Evolutionary conservation across 805 yeast genomes (phyloP).

Genomic region (Teunomyces lycoperdinae): DNA sequence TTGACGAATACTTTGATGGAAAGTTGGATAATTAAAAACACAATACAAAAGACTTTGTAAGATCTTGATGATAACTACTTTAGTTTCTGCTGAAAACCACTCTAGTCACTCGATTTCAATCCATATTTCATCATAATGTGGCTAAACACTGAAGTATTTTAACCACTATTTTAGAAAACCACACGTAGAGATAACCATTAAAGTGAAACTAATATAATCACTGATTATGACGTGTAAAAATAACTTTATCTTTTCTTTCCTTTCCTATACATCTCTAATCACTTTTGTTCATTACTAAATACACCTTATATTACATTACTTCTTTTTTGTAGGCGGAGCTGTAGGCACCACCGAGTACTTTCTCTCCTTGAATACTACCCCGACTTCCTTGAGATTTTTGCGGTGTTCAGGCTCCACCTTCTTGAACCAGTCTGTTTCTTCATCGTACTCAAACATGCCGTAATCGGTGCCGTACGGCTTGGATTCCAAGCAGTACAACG

Average conservation of each 20-base stretch:
- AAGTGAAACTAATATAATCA: too few species aligned
- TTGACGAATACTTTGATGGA: not conserved
- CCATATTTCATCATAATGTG: too few species aligned
- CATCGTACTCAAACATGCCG: constrained; percentile 85
- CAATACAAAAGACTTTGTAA: not conserved
- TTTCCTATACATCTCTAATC: too few species aligned
- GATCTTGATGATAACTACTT: not conserved
- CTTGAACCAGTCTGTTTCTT: constrained; percentile 69
- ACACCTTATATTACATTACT: not conserved
- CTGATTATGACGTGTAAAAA: too few species aligned
- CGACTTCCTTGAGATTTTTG: constrained; percentile 65
- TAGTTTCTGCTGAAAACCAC: too few species aligned
- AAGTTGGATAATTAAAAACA: not conserved
- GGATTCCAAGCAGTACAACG: constrained; percentile 85
- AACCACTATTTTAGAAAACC: too few species aligned
- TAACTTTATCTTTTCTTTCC: too few species aligned
- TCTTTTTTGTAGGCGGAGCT: constrained; percentile 48
- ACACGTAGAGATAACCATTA: too few species aligned
- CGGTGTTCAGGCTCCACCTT: constrained; percentile 57
- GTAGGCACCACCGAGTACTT: constrained; percentile 76
- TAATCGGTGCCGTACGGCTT: constrained; percentile 96
- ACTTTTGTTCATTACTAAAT: not conserved
- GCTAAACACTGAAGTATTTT: too few species aligned
- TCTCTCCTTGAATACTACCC: constrained; percentile 65
- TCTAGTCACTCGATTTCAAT: too few species aligned